phyloP scores from a whole-genome alignment of 1,284 basidiomycete species.

The Pseudozyma sp. region DNA sequence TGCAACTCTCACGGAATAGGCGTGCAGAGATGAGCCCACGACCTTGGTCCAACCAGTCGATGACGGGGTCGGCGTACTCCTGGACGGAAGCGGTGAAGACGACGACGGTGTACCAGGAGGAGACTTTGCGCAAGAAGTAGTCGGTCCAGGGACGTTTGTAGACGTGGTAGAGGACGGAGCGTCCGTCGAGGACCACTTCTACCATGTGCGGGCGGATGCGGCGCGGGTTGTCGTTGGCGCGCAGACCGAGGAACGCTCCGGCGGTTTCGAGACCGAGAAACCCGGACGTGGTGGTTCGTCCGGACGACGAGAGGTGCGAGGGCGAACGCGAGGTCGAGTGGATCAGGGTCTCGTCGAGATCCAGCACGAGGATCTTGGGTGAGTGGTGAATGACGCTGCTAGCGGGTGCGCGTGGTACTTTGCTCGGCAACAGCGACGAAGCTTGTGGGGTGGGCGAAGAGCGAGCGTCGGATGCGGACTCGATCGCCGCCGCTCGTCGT shows the following conservation, averaged over 20 bases:
- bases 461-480: not conserved
- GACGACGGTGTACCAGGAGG: slow-evolving; percentile 97
- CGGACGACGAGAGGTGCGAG: slow-evolving; percentile 25
- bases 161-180: slow-evolving; percentile 93
- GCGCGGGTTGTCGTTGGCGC: slow-evolving; percentile 46
- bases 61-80: slow-evolving; percentile 99
- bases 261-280: slow-evolving; percentile 62
- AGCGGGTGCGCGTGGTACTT: slow-evolving; percentile 41
- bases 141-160: slow-evolving; percentile 97
- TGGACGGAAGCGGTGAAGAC: slow-evolving; percentile 99
- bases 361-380: slow-evolving; percentile 73
- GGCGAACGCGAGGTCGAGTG: slow-evolving; percentile 89
- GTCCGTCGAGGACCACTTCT: slow-evolving; percentile 91
- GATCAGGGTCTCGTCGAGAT: slow-evolving; percentile 97
- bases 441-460: not conserved
- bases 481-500: slow-evolving; percentile 15
- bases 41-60: slow-evolving; percentile 98
- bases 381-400: slow-evolving; percentile 62
- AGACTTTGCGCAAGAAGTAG: slow-evolving; percentile 74
- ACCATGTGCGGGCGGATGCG: slow-evolving; percentile 85
- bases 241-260: slow-evolving; percentile 60
- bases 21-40: slow-evolving; percentile 83
- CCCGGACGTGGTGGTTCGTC: slow-evolving; percentile 30
- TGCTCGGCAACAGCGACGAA: slow-evolving; percentile 5
- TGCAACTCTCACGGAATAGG: slow-evolving; percentile 95